Percentiles rank a stretch among this genome's conserved stretches.
These are phyloP conservation scores for Ochromonas danica DNA, from an alignment of 108 stramenopile genomes.

Conservation along the genomic window DNA sequence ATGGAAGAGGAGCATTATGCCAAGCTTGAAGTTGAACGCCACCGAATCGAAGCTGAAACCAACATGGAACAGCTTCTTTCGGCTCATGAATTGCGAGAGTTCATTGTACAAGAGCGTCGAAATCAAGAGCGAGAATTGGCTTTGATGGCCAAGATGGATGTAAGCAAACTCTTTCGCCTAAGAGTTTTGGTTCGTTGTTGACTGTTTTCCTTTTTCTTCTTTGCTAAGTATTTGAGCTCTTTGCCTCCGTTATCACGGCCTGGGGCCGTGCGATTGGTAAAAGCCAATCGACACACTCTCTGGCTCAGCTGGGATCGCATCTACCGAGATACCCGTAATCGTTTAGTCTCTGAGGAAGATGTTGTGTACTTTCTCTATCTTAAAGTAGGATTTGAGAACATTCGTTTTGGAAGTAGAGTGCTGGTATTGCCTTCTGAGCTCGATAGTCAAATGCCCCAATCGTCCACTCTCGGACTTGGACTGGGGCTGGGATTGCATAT, in stretches of 20 bases:
- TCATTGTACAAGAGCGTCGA: no score
- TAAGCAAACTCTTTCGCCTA: no score
- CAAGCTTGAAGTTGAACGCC: neutral
- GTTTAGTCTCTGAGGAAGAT: no score
- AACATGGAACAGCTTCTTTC: neutral
- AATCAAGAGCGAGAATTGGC: no score
- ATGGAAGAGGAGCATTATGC: neutral
- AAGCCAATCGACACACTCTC: neutral
- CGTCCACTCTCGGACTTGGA: no score
- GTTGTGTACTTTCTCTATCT: conserved; percentile 1
- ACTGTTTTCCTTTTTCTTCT: neutral
- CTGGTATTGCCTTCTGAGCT: neutral
- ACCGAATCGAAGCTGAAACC: neutral
- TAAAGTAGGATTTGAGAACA: neutral
- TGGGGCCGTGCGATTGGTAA: neutral
- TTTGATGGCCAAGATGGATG: no score
- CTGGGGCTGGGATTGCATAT: no score
- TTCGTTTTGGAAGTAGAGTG: neutral
- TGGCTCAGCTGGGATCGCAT: conserved; percentile 10
- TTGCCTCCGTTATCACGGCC: neutral
- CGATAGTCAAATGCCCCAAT: no score
- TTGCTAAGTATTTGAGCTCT: neutral
- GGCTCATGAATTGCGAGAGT: neutral
- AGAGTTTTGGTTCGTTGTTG: no score
- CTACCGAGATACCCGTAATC: no score